Conservation (phyloP, 2,329 filamentous ascomycete genomes). For the Alternaria gaisen region DNA sequence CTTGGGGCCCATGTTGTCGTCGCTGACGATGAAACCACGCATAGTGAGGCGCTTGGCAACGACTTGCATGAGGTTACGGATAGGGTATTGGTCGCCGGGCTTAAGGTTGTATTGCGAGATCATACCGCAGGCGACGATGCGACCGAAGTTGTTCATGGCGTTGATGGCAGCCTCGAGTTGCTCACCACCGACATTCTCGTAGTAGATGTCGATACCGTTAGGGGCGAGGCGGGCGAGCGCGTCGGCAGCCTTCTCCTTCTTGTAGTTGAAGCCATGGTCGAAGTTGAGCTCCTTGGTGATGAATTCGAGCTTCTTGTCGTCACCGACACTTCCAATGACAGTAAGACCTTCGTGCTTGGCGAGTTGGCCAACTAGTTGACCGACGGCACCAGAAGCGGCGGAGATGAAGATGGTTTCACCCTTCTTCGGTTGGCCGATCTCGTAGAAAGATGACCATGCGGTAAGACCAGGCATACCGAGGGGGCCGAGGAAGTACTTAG, state of each 20-base stretch:
- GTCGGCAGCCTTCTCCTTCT: constrained; percentile 75
- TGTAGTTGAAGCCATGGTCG: constrained; percentile 86
- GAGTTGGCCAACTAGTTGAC: constrained; percentile 82
- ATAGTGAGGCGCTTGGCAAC: constrained; percentile 75
- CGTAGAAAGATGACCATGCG: constrained; percentile 77
- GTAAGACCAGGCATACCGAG: constrained; percentile 83
- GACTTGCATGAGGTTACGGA: constrained; percentile 71
- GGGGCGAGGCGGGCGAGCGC: constrained; percentile 77
- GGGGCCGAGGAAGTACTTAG: constrained; percentile 74
- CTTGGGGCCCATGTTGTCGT: constrained; percentile 71
- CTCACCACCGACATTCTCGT: constrained; percentile 81
- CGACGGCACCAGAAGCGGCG: constrained; percentile 81
- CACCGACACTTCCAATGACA: constrained; percentile 82
- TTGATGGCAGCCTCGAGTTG: constrained; percentile 74
- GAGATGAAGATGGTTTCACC: constrained; percentile 85
- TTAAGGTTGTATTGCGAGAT: constrained; percentile 79
- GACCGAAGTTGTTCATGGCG: constrained; percentile 70
- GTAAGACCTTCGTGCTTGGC: constrained; percentile 81
- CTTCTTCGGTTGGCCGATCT: constrained; percentile 77
- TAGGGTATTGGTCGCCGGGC: constrained; percentile 66
- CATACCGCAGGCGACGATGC: constrained; percentile 70
- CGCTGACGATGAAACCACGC: constrained; percentile 77
- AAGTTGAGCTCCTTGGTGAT: constrained; percentile 75
- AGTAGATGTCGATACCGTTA: constrained; percentile 83
- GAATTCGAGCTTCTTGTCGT: constrained; percentile 80